phyloP scores from a whole-genome alignment of 1,139 yeast genomes.

The Lodderomyces parapsilosis region DNA sequence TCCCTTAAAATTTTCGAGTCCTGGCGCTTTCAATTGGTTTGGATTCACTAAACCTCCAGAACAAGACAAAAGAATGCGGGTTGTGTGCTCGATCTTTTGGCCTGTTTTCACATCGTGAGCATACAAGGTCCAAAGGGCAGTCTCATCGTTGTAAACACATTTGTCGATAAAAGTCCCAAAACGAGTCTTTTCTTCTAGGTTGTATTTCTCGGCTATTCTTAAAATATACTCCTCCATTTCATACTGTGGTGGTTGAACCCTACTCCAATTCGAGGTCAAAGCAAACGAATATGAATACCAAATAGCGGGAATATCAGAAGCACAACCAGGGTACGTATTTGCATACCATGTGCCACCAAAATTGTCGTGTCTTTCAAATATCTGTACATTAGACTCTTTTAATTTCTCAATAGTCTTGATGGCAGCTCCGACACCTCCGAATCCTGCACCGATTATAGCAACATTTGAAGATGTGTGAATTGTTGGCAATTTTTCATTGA shows the following conservation, averaged over 20 bases:
- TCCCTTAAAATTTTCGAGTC: conserved; percentile 45
- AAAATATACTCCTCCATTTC: conserved; percentile 49
- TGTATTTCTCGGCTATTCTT: conserved; percentile 35
- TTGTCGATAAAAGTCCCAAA: conserved; percentile 30
- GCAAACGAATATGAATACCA: conserved; percentile 46
- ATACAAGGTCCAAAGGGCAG: conserved; percentile 36
- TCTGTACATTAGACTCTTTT: conserved; percentile 32
- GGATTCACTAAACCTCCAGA: conserved; percentile 43
- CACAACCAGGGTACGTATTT: conserved; percentile 55
- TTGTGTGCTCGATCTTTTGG: conserved; percentile 23
- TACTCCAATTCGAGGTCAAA: conserved; percentile 44
- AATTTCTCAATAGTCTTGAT: conserved; percentile 29
- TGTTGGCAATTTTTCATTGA: conserved; percentile 21
- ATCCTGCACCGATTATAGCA: conserved; percentile 50
- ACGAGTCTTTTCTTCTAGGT: conserved; percentile 27
- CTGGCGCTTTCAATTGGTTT: conserved; percentile 27
- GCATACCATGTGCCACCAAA: conserved; percentile 60
- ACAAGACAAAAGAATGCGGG: conserved; percentile 33
- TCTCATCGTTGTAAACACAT: conserved; percentile 30
- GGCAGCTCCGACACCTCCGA: conserved; percentile 42
- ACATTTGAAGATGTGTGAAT: conserved; percentile 27
- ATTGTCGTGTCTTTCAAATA: conserved; percentile 44
- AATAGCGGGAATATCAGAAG: conserved; percentile 50
- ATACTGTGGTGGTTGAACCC: conserved; percentile 46
- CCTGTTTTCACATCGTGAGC: conserved; percentile 38